A percentile compares a stretch with the other conserved stretches of the same genome.
Conservation (phyloP, 768 basidiomycete species). For the Lentinula boryana region DNA sequence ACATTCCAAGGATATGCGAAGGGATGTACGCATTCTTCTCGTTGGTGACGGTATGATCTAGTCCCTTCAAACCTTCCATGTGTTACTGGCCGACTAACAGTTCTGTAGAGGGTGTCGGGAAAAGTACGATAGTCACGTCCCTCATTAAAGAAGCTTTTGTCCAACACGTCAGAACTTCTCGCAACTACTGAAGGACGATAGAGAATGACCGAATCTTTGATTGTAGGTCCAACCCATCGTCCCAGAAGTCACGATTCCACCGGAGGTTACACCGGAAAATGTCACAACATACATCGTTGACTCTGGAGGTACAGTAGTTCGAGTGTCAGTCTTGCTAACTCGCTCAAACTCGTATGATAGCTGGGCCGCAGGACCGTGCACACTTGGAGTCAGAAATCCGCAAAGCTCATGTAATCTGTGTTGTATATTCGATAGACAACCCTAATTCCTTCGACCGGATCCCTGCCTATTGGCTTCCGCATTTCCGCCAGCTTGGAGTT, state of each 20-base stretch:
- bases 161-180: constrained; percentile 55
- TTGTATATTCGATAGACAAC: constrained; percentile 96
- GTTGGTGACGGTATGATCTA: constrained; percentile 80
- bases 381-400: constrained; percentile 94
- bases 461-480: constrained; percentile 96
- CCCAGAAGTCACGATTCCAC: constrained; percentile 96
- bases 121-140: constrained; percentile 95
- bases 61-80: neutral
- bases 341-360: constrained; percentile 32
- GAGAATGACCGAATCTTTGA: neutral
- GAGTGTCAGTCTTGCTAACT: neutral
- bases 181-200: neutral
- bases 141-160: constrained; percentile 96
- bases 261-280: constrained; percentile 95
- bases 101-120: constrained; percentile 86
- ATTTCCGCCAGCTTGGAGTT: constrained; percentile 91
- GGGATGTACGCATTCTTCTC: constrained; percentile 91
- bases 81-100: constrained; percentile 8
- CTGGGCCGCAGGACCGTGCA: constrained; percentile 75
- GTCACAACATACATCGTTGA: constrained; percentile 98
- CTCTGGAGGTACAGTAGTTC: constrained; percentile 72
- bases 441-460: constrained; percentile 95
- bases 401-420: constrained; percentile 96
- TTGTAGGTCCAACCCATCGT: constrained; percentile 87
- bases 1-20: constrained; percentile 49